phyloP scores from a whole-genome alignment of 2,329 filamentous ascomycete species.

The Cadophora gregata region DNA sequence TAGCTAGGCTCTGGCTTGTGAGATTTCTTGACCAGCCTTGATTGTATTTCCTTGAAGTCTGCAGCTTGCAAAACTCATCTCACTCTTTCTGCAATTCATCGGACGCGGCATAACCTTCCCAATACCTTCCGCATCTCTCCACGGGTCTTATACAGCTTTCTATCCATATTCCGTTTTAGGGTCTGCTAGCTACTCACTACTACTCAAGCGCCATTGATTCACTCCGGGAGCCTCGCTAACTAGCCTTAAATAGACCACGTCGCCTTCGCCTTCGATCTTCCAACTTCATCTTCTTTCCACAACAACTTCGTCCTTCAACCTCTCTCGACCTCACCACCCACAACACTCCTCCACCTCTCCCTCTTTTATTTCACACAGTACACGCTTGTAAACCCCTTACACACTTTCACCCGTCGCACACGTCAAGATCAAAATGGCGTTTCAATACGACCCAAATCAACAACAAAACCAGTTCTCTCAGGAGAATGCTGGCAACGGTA shows the following conservation, averaged over 20 bases:
- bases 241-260: slow-evolving; percentile 14
- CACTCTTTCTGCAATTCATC: not conserved
- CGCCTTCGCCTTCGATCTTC: slow-evolving; percentile 19
- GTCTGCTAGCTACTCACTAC: slow-evolving; percentile 16
- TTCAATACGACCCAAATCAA: slow-evolving; percentile 68
- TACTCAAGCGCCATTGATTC: slow-evolving; percentile 13
- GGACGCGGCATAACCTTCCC: no score
- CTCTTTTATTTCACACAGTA: not conserved
- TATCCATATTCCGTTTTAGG: slow-evolving; percentile 5
- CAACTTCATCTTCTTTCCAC: slow-evolving; percentile 6
- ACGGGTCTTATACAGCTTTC: not conserved
- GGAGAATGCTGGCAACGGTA: slow-evolving; percentile 46
- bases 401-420: not conserved
- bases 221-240: slow-evolving; percentile 1
- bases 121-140: not conserved
- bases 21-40: not conserved
- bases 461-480: slow-evolving; percentile 62
- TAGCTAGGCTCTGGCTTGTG: not conserved
- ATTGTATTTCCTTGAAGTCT: not conserved
- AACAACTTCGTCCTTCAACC: slow-evolving; percentile 5
- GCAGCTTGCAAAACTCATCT: not conserved
- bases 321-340: slow-evolving; percentile 2
- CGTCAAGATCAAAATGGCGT: slow-evolving; percentile 60
- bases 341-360: not conserved
- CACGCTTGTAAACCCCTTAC: not conserved